Conservation (phyloP, 192 early-diverging fungal species). For the Podila verticillata region DNA sequence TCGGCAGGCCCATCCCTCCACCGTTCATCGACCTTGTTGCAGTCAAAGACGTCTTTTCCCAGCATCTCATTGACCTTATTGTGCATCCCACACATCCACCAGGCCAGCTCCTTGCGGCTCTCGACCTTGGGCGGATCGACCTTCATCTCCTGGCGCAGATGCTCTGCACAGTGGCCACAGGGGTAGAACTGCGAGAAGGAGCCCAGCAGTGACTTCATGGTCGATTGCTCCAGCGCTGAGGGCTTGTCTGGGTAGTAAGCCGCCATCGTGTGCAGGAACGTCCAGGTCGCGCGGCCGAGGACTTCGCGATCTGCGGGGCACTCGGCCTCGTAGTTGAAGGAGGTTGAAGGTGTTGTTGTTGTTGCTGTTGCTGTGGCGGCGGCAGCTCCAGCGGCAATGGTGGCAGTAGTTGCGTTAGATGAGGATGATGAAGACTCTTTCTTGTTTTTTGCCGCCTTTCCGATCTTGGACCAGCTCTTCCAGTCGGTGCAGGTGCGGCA, state of each 20-base stretch:
- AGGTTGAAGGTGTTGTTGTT: constrained; percentile 19
- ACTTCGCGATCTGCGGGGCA: constrained; percentile 87
- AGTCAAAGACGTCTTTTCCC: constrained; percentile 94
- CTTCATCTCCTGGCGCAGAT: constrained; percentile 82
- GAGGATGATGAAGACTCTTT: constrained; percentile 22
- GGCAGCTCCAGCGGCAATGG: constrained; percentile 2
- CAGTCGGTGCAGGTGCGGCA: constrained; percentile 84
- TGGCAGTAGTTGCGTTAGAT: constrained; percentile 1
- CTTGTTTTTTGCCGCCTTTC: constrained; percentile 46
- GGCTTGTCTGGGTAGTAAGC: constrained; percentile 94
- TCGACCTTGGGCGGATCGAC: constrained; percentile 80
- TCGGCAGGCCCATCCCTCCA: constrained; percentile 87
- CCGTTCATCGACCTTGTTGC: constrained; percentile 91
- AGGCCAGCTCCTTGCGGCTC: constrained; percentile 70
- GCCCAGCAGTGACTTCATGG: constrained; percentile 77
- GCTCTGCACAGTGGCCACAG: constrained; percentile 88
- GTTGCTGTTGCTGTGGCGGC: constrained; percentile 1
- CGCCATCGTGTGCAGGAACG: constrained; percentile 96
- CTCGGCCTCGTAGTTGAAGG: constrained; percentile 51
- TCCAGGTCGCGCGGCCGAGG: constrained; percentile 95
- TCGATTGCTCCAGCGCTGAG: constrained; percentile 70
- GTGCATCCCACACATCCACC: constrained; percentile 95
- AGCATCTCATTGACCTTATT: constrained; percentile 94
- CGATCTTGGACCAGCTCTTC: constrained; percentile 71
- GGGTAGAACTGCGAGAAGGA: constrained; percentile 93